These are phyloP conservation scores for Salvia splendens DNA, from an alignment of 257 asterid genomes.

Conservation along the genomic window DNA sequence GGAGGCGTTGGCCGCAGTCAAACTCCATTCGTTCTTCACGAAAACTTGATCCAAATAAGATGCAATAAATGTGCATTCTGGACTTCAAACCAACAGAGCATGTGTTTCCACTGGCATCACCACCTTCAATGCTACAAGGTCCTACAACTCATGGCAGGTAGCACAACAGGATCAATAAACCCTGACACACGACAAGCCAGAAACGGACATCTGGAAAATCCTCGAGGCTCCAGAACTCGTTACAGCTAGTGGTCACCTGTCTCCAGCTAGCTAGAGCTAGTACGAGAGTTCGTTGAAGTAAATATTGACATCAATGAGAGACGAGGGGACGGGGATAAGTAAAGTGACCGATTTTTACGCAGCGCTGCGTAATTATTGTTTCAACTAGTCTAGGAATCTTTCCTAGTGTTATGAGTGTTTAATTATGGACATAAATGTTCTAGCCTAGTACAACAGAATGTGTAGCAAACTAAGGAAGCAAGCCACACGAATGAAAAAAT, in stretches of 20 bases:
- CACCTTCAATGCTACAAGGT: conserved; percentile 20
- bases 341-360: neutral
- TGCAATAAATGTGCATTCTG: conserved; percentile 12
- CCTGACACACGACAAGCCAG: neutral
- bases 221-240: neutral
- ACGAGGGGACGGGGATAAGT: neutral
- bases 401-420: neutral
- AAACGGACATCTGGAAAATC: conserved; percentile 5
- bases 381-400: neutral
- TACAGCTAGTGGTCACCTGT: neutral
- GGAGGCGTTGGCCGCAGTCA: neutral
- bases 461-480: conserved; percentile 15
- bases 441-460: conserved; percentile 14
- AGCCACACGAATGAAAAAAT: conserved; percentile 11
- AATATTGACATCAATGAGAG: conserved; percentile 4
- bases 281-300: neutral
- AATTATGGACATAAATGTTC: conserved; percentile 10
- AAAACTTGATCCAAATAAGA: conserved; percentile 6
- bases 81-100: conserved; percentile 8
- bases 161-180: neutral
- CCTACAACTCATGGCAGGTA: conserved; percentile 24
- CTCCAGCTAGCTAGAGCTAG: neutral
- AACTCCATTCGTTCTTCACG: neutral
- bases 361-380: conserved; percentile 16
- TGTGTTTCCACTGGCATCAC: conserved; percentile 25